Base-by-base conservation (phyloP, 768 basidiomycete species). In the Cubamyces lactineus region DNA sequence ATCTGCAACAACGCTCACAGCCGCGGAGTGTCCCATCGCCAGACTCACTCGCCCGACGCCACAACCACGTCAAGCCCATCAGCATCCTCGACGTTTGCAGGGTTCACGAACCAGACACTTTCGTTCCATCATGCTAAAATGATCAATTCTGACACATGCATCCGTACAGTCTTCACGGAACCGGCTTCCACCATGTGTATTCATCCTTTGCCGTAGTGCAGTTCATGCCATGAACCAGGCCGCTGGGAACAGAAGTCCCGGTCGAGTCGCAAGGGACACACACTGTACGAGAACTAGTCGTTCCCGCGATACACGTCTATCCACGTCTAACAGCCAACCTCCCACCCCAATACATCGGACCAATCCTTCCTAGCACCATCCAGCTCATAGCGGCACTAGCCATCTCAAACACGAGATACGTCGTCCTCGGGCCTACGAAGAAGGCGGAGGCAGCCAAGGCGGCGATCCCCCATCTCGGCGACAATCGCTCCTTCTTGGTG, bases 381-480 rank as follows among this genome's bases (percentile, higher is more conserved):
- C 82, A 65, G 17, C 77, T 78, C 56, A 85, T 65, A 9, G 76
- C 76, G 40, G 82, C 67, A 65, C 83, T 84, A 0, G 84, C 82
- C 38, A 74, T 79, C 54, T 91, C 86, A 69, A 89, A 89, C 42
- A 92, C 81, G 51, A 80, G 69, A 69, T 90, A 91, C 2, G 86
- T 83, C 66, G 76, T 78, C 26, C 86, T 78, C n/a, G 89, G 83
- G 15, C 92, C 92, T 46, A 82, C 71, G n/a, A 88, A 61, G 68
- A 92, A 85, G 48, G 90, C 85, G 2, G 80, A 72, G 6, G 70
- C 70, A 7, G 83, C 83, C 5, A 89, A 74, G 12, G 73, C 65
- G 3, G 78, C 68, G 67, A 89, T 82, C 17, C 80, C 69, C 86
- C 86, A 89, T 49, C 84, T 77, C 21, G 79, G 71, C 3, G 82